Evolutionary conservation across 257 asterid species (phyloP).

Genomic region (Capsicum rhomboideum): DNA sequence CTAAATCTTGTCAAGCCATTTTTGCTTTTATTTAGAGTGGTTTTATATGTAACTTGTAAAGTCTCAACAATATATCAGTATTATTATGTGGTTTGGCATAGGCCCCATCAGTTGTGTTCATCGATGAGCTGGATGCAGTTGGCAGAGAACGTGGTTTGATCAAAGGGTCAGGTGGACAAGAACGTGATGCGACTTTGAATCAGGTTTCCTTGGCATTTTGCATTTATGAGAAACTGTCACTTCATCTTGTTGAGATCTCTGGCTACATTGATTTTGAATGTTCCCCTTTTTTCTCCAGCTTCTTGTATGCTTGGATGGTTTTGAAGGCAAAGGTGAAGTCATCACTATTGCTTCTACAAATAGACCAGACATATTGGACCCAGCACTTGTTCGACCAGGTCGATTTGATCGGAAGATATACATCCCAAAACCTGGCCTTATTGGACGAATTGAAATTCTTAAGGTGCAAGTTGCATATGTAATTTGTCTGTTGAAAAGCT

Average conservation of each 20-base stretch:
- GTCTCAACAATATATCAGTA: slow-evolving; percentile 1
- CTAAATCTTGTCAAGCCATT: neutral
- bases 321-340: slow-evolving; percentile 97
- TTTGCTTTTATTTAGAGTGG: neutral
- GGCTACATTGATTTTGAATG: slow-evolving; percentile 13
- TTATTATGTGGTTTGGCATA: slow-evolving; percentile 21
- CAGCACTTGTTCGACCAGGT: slow-evolving; percentile 97
- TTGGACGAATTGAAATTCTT: slow-evolving; percentile 83
- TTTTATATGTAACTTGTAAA: neutral
- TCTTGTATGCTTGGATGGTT: slow-evolving; percentile 94
- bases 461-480: slow-evolving; percentile 39
- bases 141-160: slow-evolving; percentile 93
- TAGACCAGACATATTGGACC: slow-evolving; percentile 93
- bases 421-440: slow-evolving; percentile 89
- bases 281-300: slow-evolving; percentile 51
- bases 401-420: slow-evolving; percentile 85
- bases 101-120: slow-evolving; percentile 98
- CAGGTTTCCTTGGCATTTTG: slow-evolving; percentile 46
- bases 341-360: slow-evolving; percentile 98
- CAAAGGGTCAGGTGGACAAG: slow-evolving; percentile 96
- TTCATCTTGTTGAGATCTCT: slow-evolving; percentile 9
- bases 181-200: slow-evolving; percentile 96
- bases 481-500: neutral
- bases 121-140: slow-evolving; percentile 97
- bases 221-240: neutral